Evolutionary conservation across 345 rosid species (phyloP).

Genomic region (Hypericum androsaemum): DNA sequence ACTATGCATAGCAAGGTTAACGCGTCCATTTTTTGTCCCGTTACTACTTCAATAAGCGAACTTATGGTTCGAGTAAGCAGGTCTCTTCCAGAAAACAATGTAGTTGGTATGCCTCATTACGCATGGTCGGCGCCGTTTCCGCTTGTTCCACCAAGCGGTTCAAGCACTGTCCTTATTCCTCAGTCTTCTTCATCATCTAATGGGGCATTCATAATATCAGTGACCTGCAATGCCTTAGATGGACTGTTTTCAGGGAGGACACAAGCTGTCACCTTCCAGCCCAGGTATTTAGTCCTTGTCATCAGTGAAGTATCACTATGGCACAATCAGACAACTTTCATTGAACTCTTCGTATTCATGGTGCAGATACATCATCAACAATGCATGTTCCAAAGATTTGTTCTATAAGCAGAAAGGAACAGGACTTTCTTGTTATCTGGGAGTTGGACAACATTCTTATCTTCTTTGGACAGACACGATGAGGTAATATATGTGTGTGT

Average conservation of each 20-base stretch:
- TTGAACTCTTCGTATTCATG: neutral
- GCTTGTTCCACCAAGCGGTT: conserved; percentile 76
- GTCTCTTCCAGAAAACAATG: conserved; percentile 32
- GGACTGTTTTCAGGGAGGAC: conserved; percentile 70
- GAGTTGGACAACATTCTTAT: conserved; percentile 62
- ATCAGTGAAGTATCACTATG: neutral
- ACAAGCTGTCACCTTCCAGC: conserved; percentile 77
- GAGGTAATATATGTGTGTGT: conserved; percentile 36
- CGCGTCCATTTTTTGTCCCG: conserved; percentile 68
- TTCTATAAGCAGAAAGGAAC: conserved; percentile 89
- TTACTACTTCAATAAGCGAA: conserved; percentile 41
- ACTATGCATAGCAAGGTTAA: conserved; percentile 43
- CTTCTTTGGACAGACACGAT: conserved; percentile 78
- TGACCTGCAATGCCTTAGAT: conserved; percentile 49
- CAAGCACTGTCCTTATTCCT: conserved; percentile 65
- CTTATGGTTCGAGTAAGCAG: conserved; percentile 45
- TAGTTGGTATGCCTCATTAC: conserved; percentile 28
- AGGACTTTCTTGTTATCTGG: conserved; percentile 47
- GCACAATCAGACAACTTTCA: neutral
- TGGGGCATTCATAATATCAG: conserved; percentile 71
- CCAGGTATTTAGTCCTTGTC: conserved; percentile 33
- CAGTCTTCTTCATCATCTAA: conserved; percentile 34
- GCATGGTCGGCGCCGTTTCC: conserved; percentile 75
- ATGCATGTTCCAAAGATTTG: conserved; percentile 73
- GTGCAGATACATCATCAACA: conserved; percentile 74